A percentile compares a stretch with the other conserved stretches of the same genome.
Conservation (phyloP, 805 yeast genomes). For the Kregervanrija fluxuum region DNA sequence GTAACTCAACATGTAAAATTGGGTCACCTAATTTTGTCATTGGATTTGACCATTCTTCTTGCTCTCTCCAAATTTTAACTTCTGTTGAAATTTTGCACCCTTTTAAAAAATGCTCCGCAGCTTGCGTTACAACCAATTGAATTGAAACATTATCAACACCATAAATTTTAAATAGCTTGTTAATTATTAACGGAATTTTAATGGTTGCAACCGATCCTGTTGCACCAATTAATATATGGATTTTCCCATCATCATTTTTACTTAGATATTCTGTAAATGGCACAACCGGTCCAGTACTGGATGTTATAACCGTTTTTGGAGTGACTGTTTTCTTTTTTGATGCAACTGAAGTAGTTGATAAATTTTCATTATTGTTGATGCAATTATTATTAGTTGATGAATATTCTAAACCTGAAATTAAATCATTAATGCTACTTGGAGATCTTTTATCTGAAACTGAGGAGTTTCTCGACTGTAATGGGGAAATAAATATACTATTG, state of each 20-base stretch:
- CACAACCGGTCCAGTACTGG: conserved; percentile 56
- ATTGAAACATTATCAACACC: conserved; percentile 68
- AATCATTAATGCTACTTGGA: too few relatives aligned
- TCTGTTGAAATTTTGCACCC: conserved; percentile 52
- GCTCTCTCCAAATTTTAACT: conserved; percentile 85
- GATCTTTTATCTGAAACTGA: too few relatives aligned
- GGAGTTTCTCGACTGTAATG: too few relatives aligned
- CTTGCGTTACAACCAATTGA: conserved; percentile 75
- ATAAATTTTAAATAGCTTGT: conserved; percentile 74
- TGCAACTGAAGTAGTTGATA: too few relatives aligned
- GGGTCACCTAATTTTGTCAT: conserved; percentile 67
- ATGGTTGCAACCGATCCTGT: conserved; percentile 97
- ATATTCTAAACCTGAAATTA: too few relatives aligned
- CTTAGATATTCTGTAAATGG: conserved; percentile 70
- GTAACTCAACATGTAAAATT: conserved; percentile 85
- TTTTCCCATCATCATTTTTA: conserved; percentile 73
- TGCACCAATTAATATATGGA: conserved; percentile 85
- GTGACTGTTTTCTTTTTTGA: conserved; percentile 27
- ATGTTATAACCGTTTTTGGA: conserved; percentile 45
- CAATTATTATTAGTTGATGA: background rate
- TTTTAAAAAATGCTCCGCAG: conserved; percentile 74
- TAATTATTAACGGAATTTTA: conserved; percentile 84
- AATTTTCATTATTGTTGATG: too few relatives aligned
- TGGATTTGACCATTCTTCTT: conserved; percentile 75
- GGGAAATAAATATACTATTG: too few relatives aligned